Evolutionary conservation across 2,329 filamentous ascomycete species (phyloP).

Genomic region (Aspergillus sp.): DNA sequence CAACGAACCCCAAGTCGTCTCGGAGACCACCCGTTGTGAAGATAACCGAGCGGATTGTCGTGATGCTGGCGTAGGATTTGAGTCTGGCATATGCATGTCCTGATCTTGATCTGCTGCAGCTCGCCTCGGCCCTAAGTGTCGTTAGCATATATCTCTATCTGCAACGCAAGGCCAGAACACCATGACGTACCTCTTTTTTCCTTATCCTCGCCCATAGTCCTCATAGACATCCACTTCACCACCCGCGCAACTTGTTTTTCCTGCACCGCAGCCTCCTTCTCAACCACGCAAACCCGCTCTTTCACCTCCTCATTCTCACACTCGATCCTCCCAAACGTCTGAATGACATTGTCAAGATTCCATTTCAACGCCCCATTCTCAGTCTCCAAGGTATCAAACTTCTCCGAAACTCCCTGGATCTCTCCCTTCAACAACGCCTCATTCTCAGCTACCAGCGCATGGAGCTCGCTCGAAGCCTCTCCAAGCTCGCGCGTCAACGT

Average conservation of each 20-base stretch:
- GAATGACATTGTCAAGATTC: background rate
- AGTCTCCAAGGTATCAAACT: background rate
- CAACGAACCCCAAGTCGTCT: constrained; percentile 15
- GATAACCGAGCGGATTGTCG: background rate
- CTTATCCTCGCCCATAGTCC: background rate
- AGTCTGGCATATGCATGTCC: background rate
- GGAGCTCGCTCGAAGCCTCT: no score
- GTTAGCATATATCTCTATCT: background rate
- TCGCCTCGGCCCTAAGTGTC: background rate
- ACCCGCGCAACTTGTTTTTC: background rate
- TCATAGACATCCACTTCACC: constrained; percentile 1
- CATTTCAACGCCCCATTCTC: background rate
- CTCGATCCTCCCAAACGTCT: background rate
- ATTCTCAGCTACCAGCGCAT: no score
- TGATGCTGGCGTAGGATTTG: background rate
- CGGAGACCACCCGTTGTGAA: constrained; percentile 3
- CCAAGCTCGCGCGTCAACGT: background rate
- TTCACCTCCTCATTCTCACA: background rate
- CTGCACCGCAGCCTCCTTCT: background rate
- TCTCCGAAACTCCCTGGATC: background rate
- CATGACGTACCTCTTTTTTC: background rate
- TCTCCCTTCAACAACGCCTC: no score
- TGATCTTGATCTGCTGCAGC: background rate
- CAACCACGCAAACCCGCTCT: background rate
- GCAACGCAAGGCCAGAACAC: background rate